phyloP scores from a whole-genome alignment of 768 basidiomycete genomes.

The Podaxis sp. region DNA sequence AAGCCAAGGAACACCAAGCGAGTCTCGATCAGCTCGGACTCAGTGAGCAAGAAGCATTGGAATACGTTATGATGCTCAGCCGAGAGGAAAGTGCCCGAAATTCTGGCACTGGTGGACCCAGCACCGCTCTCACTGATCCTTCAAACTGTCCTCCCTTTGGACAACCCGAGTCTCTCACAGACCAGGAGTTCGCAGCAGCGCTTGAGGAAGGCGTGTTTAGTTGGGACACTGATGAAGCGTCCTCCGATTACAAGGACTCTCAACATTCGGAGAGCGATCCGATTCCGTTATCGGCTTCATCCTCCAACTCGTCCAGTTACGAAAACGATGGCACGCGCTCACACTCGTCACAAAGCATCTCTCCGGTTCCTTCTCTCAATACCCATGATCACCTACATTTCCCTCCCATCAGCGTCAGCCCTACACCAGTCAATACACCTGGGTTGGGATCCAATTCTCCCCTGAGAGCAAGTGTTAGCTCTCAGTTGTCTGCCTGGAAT shows the following conservation, averaged over 20 bases:
- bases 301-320: conserved; percentile 10
- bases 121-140: background rate
- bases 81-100: conserved; percentile 60
- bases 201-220: conserved; percentile 61
- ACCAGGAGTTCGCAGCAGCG: conserved; percentile 12
- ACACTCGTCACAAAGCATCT: background rate
- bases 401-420: conserved; percentile 30
- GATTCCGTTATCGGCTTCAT: conserved; percentile 6
- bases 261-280: conserved; percentile 5
- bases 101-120: conserved; percentile 18
- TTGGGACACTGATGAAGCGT: conserved; percentile 39
- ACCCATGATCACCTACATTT: conserved; percentile 6
- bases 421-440: conserved; percentile 19
- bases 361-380: background rate
- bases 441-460: conserved; percentile 16
- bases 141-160: background rate
- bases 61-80: conserved; percentile 83
- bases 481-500: conserved; percentile 37
- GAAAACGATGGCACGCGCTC: background rate
- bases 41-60: conserved; percentile 71
- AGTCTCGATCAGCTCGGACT: conserved; percentile 66
- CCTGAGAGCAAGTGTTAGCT: conserved; percentile 16
- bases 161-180: background rate
- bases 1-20: conserved; percentile 57
- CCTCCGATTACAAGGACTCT: conserved; percentile 1